Evolutionary conservation across 139 green algal genomes (phyloP).

Genomic region (Haematococcus sp.): DNA sequence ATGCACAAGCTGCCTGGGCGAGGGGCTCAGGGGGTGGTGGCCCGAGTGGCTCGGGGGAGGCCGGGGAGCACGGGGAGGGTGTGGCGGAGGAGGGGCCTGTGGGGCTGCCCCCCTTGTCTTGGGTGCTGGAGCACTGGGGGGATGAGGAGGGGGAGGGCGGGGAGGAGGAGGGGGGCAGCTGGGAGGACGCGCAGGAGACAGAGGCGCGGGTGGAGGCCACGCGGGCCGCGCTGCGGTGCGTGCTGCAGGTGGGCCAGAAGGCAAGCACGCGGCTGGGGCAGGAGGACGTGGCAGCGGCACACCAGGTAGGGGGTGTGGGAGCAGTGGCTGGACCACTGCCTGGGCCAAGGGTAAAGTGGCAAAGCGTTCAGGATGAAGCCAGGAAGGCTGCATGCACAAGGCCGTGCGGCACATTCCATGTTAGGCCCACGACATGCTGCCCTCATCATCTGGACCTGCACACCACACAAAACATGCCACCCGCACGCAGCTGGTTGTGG

Average conservation of each 20-base stretch:
- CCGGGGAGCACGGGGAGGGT: neutral
- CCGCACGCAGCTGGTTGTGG: constrained; percentile 4
- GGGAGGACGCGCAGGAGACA: neutral
- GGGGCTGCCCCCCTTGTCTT: neutral
- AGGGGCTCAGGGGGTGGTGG: no score
- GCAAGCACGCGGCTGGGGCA: neutral
- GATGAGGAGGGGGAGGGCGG: neutral
- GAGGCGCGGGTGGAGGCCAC: neutral
- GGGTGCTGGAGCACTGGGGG: neutral
- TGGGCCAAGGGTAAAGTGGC: no score
- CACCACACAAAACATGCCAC: neutral
- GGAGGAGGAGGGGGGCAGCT: neutral
- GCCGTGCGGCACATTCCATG: no score
- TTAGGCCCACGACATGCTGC: no score
- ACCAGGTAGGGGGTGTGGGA: neutral
- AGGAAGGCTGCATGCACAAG: no score
- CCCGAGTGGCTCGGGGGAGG: no score
- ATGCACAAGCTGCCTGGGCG: no score
- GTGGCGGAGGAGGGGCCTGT: neutral
- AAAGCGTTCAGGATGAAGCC: no score
- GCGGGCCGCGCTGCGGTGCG: neutral
- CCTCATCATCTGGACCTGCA: neutral
- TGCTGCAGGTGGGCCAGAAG: constrained; percentile 5
- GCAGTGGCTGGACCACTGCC: no score
- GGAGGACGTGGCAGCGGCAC: neutral